Evolutionary conservation across 2,329 filamentous ascomycete genomes (phyloP).

Genomic region (Xylaria sp.): DNA sequence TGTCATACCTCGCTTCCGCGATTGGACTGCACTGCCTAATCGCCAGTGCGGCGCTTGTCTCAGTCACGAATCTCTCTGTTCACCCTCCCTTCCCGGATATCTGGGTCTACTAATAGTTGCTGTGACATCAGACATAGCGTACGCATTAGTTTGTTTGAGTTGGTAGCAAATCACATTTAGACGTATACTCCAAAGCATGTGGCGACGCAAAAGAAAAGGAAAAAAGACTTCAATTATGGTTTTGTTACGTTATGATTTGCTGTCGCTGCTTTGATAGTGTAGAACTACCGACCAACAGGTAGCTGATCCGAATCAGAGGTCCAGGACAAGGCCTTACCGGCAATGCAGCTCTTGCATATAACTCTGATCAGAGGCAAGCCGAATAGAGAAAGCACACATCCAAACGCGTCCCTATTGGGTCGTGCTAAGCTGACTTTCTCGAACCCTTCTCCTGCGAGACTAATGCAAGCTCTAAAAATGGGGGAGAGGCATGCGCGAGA

Average conservation of each 20-base stretch:
- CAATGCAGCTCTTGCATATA: conserved; percentile 33
- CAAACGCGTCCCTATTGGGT: conserved; percentile 22
- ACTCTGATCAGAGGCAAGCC: conserved; percentile 15
- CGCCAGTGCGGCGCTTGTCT: not conserved
- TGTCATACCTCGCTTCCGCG: conserved; percentile 4
- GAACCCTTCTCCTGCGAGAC: conserved; percentile 40
- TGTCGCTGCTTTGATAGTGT: not conserved
- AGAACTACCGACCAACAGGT: conserved; percentile 1
- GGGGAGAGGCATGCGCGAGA: conserved; percentile 17
- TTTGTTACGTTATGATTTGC: conserved; percentile 14
- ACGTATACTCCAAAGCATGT: not conserved
- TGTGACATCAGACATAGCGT: conserved; percentile 13
- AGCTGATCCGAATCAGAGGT: conserved; percentile 1
- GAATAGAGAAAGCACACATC: conserved; percentile 29
- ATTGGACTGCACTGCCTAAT: conserved; percentile 20
- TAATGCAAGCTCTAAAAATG: conserved; percentile 41
- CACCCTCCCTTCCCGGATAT: conserved; percentile 17
- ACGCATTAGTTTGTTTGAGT: conserved; percentile 7
- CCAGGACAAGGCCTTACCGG: conserved; percentile 19
- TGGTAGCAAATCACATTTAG: conserved; percentile 15
- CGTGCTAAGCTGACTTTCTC: conserved; percentile 36
- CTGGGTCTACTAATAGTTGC: conserved; percentile 9
- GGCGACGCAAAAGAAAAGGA: conserved; percentile 8
- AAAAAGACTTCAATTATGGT: not conserved
- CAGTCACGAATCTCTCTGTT: not conserved